Conservation (phyloP, 306 rosid species). For the barrel medic (Medicago truncatula) region MtrunA17r5.0-ANR NC_053046.1:6980001-6980500, state of each 20-base stretch:
- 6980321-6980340: too few relatives aligned
- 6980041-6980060: slow-evolving; percentile 19
- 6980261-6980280: background rate
- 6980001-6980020: slow-evolving; percentile 16
- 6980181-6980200: slow-evolving; percentile 45
- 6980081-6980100: slow-evolving; percentile 21
- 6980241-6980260: slow-evolving; percentile 39
- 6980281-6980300: too few relatives aligned
- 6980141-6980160: slow-evolving; percentile 35
- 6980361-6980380: too few relatives aligned
- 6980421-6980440: too few relatives aligned
- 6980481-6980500: too few relatives aligned
- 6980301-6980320: too few relatives aligned
- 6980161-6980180: slow-evolving; percentile 36
- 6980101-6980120: slow-evolving; percentile 33
- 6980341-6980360: too few relatives aligned
- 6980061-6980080: slow-evolving; percentile 40
- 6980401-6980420: too few relatives aligned
- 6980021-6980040: slow-evolving; percentile 16
- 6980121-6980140: slow-evolving; percentile 5
- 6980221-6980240: slow-evolving; percentile 37
- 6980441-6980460: too few relatives aligned
- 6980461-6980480: too few relatives aligned
- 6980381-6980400: too few relatives aligned
- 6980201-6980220: slow-evolving; percentile 30